Conservation (phyloP, 1,284 basidiomycete genomes). For the Sphaerobolus stellatus region DNA sequence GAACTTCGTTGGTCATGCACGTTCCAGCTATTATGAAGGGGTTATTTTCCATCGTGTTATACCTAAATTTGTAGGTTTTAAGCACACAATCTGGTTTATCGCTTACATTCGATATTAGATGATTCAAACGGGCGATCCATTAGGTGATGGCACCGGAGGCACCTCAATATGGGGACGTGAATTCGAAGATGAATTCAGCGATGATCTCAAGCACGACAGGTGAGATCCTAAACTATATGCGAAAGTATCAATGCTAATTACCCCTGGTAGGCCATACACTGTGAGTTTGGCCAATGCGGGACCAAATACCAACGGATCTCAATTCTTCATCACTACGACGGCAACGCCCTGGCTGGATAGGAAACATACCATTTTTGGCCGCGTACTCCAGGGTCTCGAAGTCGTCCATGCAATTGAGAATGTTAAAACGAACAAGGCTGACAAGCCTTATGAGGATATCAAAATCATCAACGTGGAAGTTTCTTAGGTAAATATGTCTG, state of each 20-base stretch:
- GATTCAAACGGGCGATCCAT: slow-evolving; percentile 97
- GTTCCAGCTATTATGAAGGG: slow-evolving; percentile 90
- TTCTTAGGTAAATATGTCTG: slow-evolving; percentile 9
- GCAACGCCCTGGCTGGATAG: slow-evolving; percentile 96
- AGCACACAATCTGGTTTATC: neutral
- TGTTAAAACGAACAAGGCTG: slow-evolving; percentile 73
- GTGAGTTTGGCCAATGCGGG: slow-evolving; percentile 99
- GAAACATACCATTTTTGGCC: slow-evolving; percentile 94
- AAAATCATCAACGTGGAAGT: slow-evolving; percentile 73
- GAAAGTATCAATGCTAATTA: neutral
- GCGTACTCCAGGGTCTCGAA: slow-evolving; percentile 62
- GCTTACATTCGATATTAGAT: slow-evolving; percentile 47
- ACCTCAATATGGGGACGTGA: slow-evolving; percentile 91
- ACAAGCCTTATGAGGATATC: slow-evolving; percentile 89
- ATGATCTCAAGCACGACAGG: slow-evolving; percentile 88
- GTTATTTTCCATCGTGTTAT: slow-evolving; percentile 98
- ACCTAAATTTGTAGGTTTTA: slow-evolving; percentile 72
- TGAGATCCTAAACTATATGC: slow-evolving; percentile 33
- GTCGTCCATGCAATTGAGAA: slow-evolving; percentile 62
- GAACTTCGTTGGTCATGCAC: slow-evolving; percentile 95
- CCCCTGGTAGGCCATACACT: slow-evolving; percentile 78
- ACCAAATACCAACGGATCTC: slow-evolving; percentile 89
- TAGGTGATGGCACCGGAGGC: slow-evolving; percentile 98
- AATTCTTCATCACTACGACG: slow-evolving; percentile 98
- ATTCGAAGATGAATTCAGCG: slow-evolving; percentile 95